A percentile compares a stretch with the other conserved stretches of the same genome.
phyloP scores from a whole-genome alignment of 169 alveolate genomes.

The Cryptosporidium xiaoi region DNA sequence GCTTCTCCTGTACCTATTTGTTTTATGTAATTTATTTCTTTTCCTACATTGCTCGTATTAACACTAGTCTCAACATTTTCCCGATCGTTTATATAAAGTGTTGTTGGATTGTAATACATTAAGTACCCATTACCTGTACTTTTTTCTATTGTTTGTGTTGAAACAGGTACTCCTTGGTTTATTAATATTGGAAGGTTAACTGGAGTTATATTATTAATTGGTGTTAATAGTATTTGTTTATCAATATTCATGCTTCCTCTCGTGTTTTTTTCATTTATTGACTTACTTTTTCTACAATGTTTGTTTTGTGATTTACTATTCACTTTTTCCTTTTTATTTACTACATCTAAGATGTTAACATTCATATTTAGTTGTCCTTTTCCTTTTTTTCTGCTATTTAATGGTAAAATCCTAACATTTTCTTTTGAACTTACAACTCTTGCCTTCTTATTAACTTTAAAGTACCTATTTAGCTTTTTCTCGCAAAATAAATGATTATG shows the following conservation, averaged over 20 bases:
- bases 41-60: background rate
- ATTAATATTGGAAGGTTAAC: constrained; percentile 29
- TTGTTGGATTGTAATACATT: constrained; percentile 2
- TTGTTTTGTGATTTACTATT: background rate
- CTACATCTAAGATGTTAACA: background rate
- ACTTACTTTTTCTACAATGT: background rate
- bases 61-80: background rate
- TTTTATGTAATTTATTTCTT: no score
- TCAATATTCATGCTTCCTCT: background rate
- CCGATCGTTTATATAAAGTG: background rate
- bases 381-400: constrained; percentile 12
- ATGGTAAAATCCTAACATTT: constrained; percentile 19
- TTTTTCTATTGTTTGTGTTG: background rate
- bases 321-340: background rate
- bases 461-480: constrained; percentile 8
- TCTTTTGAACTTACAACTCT: background rate
- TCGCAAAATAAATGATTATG: constrained; percentile 1
- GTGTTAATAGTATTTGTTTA: background rate
- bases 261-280: background rate
- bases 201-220: background rate
- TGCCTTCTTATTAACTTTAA: constrained; percentile 7
- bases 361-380: background rate
- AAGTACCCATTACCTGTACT: background rate
- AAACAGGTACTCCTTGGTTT: constrained; percentile 9
- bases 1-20: no score